Percentiles rank a stretch among this genome's conserved stretches.
Evolutionary conservation across 768 basidiomycete species (phyloP).

Genomic region (Gyrodon lividus): DNA sequence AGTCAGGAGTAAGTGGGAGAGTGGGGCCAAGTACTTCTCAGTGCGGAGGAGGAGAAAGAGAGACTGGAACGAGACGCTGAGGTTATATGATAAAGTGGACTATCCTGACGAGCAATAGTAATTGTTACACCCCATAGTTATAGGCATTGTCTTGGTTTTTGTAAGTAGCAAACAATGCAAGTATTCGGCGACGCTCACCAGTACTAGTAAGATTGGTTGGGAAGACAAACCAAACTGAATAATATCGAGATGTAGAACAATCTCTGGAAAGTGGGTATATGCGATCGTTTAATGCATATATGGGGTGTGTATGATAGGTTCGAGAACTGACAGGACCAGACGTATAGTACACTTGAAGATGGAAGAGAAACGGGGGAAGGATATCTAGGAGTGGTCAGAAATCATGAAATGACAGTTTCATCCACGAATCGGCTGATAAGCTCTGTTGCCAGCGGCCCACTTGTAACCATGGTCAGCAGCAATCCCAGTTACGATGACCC

Average conservation of each 20-base stretch:
- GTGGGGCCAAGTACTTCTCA: constrained; percentile 74
- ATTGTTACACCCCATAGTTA: constrained; percentile 1
- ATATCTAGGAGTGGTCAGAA: neutral
- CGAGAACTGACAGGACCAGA: neutral
- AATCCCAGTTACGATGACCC: constrained; percentile 61
- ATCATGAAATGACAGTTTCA: constrained; percentile 6
- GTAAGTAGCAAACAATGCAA: too few relatives aligned
- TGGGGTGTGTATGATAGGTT: neutral
- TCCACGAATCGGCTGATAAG: constrained; percentile 44
- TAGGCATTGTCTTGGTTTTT: too few relatives aligned
- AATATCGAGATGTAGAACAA: neutral
- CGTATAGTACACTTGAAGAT: neutral
- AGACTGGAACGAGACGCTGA: constrained; percentile 87
- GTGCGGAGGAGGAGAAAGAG: constrained; percentile 74
- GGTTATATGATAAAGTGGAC: constrained; percentile 80
- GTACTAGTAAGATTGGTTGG: too few relatives aligned
- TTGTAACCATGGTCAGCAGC: constrained; percentile 46
- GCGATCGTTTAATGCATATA: neutral
- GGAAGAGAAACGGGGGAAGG: neutral
- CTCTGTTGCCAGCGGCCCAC: constrained; percentile 79
- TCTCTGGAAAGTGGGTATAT: neutral
- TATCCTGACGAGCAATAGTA: constrained; percentile 57
- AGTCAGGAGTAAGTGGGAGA: constrained; percentile 64
- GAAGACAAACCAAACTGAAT: neutral
- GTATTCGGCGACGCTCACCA: too few relatives aligned